Evolutionary conservation across 768 basidiomycete genomes (phyloP).

Genomic region (Leccinum fibrillosum): DNA sequence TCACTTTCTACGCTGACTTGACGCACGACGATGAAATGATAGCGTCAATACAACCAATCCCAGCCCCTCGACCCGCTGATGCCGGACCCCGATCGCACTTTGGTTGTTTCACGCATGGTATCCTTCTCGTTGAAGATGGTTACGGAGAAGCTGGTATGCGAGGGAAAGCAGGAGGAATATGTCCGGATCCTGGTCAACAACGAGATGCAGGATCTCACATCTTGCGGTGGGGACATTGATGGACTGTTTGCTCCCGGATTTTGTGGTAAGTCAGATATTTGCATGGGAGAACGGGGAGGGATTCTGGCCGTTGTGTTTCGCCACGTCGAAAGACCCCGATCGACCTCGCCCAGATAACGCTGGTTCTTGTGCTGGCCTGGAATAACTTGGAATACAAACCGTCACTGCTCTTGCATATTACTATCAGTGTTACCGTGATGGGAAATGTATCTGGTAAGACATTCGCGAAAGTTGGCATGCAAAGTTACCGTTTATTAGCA

Average conservation of each 20-base stretch:
- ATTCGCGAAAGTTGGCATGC: background rate
- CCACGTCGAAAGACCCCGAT: background rate
- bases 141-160: slow-evolving; percentile 61
- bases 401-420: no score
- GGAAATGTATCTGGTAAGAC: background rate
- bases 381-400: background rate
- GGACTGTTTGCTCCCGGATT: background rate
- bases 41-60: slow-evolving; percentile 53
- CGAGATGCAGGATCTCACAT: background rate
- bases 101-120: slow-evolving; percentile 54
- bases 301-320: background rate
- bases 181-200: slow-evolving; percentile 30
- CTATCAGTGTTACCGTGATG: no score
- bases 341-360: background rate
- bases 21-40: slow-evolving; percentile 84
- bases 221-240: background rate
- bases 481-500: background rate
- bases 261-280: background rate
- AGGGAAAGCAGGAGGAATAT: slow-evolving; percentile 33
- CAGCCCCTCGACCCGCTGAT: slow-evolving; percentile 9
- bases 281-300: background rate
- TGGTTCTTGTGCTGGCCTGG: background rate
- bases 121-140: slow-evolving; percentile 74
- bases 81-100: slow-evolving; percentile 34
- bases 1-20: slow-evolving; percentile 72